Evolutionary conservation across 345 rosid species (phyloP).

Genomic region (Cardamine resedifolia): DNA sequence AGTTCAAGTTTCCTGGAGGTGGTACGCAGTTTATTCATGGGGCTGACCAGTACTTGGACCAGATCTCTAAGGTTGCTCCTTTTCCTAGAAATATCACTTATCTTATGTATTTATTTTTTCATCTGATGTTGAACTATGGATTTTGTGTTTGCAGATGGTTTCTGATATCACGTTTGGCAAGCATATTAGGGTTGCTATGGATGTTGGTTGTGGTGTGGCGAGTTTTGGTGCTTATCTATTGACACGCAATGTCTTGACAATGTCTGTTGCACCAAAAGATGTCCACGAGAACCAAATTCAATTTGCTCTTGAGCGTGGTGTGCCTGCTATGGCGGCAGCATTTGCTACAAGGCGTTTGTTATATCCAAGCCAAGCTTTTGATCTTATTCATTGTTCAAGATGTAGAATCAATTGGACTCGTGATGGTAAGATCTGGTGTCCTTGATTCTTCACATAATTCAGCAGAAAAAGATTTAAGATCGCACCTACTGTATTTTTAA

Average conservation of each 20-base stretch:
- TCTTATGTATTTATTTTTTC: background rate
- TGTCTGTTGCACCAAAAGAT: slow-evolving; percentile 97
- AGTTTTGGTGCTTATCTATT: slow-evolving; percentile 97
- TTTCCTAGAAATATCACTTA: background rate
- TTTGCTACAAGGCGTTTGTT: slow-evolving; percentile 80
- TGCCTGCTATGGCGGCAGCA: slow-evolving; percentile 98
- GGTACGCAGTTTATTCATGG: slow-evolving; percentile 99
- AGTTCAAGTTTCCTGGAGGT: slow-evolving; percentile 96
- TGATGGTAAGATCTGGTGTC: slow-evolving; percentile 58
- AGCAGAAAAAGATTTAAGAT: background rate
- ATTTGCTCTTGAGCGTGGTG: slow-evolving; percentile 99
- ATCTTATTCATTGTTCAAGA: slow-evolving; percentile 95
- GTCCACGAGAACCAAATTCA: slow-evolving; percentile 99
- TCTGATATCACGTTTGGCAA: slow-evolving; percentile 78
- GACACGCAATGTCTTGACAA: slow-evolving; percentile 66
- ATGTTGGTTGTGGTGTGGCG: slow-evolving; percentile 98
- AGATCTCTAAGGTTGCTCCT: slow-evolving; percentile 67
- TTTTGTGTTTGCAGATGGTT: slow-evolving; percentile 67
- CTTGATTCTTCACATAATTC: slow-evolving; percentile 24
- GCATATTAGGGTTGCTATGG: slow-evolving; percentile 71
- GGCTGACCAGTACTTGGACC: slow-evolving; percentile 84
- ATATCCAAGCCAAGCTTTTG: slow-evolving; percentile 97
- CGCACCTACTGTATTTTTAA: background rate
- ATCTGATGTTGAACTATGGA: slow-evolving; percentile 22
- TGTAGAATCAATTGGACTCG: slow-evolving; percentile 99